Percentiles rank a stretch among this genome's conserved stretches.
Evolutionary conservation across 345 rosid species (phyloP).

Genomic region (Sonneratia caseolaris): DNA sequence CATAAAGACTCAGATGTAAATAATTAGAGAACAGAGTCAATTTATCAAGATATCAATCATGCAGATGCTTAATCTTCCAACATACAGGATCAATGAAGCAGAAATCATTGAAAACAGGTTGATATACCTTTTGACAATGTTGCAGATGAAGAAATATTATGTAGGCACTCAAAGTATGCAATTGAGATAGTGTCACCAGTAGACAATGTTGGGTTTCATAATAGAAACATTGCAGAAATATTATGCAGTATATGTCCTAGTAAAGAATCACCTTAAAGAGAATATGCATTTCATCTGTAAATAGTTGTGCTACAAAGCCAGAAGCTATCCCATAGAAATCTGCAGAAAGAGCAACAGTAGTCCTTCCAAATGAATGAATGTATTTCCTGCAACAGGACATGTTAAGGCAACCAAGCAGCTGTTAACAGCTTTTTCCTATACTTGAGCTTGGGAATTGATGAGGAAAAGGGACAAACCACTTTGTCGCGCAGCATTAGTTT

Average conservation of each 20-base stretch:
- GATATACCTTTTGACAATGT: background rate
- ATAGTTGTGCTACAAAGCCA: slow-evolving; percentile 40
- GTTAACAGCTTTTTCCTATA: background rate
- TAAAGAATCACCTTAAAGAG: slow-evolving; percentile 48
- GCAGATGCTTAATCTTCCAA: background rate
- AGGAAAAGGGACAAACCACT: background rate
- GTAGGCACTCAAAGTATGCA: background rate
- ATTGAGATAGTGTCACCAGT: background rate
- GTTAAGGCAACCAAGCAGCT: background rate
- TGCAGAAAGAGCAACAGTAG: slow-evolving; percentile 36
- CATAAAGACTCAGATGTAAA: background rate
- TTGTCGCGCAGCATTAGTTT: background rate
- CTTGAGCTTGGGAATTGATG: background rate
- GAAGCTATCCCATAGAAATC: slow-evolving; percentile 41
- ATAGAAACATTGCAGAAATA: background rate
- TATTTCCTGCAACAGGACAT: slow-evolving; percentile 55
- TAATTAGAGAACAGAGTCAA: background rate
- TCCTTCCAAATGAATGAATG: slow-evolving; percentile 44
- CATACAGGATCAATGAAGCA: background rate
- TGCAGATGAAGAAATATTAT: background rate
- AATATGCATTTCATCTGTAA: slow-evolving; percentile 50
- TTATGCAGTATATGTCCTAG: slow-evolving; percentile 7
- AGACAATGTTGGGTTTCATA: background rate
- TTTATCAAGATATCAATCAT: background rate
- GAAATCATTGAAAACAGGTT: background rate